A percentile compares a stretch with the other conserved stretches of the same genome.
Evolutionary conservation across 164 flowering plant species (phyloP).

Genomic region (Cinnamomum chago): DNA sequence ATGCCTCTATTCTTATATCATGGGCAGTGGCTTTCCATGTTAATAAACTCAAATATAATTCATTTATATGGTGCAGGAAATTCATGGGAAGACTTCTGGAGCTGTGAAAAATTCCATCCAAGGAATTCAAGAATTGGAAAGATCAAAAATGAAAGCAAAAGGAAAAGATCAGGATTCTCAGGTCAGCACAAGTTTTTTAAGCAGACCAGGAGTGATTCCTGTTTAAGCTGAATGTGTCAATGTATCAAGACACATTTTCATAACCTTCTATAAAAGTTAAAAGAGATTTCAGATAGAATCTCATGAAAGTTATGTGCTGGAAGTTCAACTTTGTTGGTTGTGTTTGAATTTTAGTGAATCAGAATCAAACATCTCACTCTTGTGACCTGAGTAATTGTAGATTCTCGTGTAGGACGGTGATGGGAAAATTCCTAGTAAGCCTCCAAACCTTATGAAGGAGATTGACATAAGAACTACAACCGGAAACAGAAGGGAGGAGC

Average conservation of each 20-base stretch:
- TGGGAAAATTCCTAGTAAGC: conserved; percentile 15
- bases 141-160: conserved; percentile 9
- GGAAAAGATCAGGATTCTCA: conserved; percentile 17
- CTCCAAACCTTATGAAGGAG: conserved; percentile 22
- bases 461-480: conserved; percentile 15
- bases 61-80: conserved; percentile 34
- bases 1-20: not conserved
- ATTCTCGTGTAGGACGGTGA: conserved; percentile 23
- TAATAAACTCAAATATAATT: not conserved
- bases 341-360: not conserved
- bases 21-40: not conserved
- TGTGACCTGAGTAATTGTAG: not conserved
- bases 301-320: not conserved
- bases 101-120: conserved; percentile 29
- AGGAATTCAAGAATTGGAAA: conserved; percentile 21
- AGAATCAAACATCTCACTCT: not conserved
- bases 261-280: not conserved
- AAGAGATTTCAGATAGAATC: not conserved
- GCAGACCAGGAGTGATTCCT: conserved; percentile 15
- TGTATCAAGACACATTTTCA: conserved; percentile 25
- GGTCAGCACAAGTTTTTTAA: conserved; percentile 25
- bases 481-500: conserved; percentile 11
- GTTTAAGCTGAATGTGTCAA: conserved; percentile 28
- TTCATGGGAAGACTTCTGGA: conserved; percentile 53
- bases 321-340: not conserved